Conservation (phyloP, 1,284 basidiomycete species). For the Coriolopsis trogii region DNA sequence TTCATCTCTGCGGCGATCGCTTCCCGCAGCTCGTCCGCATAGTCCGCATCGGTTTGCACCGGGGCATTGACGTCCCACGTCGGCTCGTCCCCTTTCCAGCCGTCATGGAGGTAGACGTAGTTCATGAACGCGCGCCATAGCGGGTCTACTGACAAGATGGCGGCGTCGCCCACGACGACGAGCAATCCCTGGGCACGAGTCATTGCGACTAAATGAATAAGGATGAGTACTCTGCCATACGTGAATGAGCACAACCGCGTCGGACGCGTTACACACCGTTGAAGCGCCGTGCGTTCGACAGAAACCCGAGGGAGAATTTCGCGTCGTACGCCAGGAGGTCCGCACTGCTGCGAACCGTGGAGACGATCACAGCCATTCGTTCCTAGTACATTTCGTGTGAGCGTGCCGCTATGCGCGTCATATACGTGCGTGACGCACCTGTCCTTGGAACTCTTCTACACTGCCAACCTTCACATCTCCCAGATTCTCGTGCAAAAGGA, state of each 20-base stretch:
- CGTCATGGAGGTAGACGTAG: slow-evolving; percentile 46
- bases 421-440: slow-evolving; percentile 39
- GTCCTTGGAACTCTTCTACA: slow-evolving; percentile 67
- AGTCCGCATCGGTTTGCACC: slow-evolving; percentile 34
- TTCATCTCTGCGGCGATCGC: slow-evolving; percentile 51
- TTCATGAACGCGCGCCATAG: slow-evolving; percentile 58
- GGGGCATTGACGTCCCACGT: slow-evolving; percentile 50
- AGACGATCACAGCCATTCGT: slow-evolving; percentile 47
- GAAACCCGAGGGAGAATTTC: slow-evolving; percentile 48
- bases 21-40: slow-evolving; percentile 32
- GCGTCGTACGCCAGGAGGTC: slow-evolving; percentile 43
- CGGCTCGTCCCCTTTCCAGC: slow-evolving; percentile 49
- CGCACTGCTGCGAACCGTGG: slow-evolving; percentile 46
- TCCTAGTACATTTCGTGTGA: slow-evolving; percentile 33
- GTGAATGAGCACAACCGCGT: background rate
- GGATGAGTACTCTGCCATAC: slow-evolving; percentile 3
- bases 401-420: background rate
- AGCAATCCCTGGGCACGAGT: slow-evolving; percentile 60
- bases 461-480: slow-evolving; percentile 55
- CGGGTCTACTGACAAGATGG: slow-evolving; percentile 51
- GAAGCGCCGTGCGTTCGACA: slow-evolving; percentile 46
- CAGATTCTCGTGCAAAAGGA: slow-evolving; percentile 35
- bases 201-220: slow-evolving; percentile 30
- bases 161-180: slow-evolving; percentile 58
- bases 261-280: slow-evolving; percentile 51